Percentiles rank a stretch among this genome's conserved stretches.
Evolutionary conservation across 192 early-diverging fungal species (phyloP).

Genomic region (Gaertneriomyces sp.): DNA sequence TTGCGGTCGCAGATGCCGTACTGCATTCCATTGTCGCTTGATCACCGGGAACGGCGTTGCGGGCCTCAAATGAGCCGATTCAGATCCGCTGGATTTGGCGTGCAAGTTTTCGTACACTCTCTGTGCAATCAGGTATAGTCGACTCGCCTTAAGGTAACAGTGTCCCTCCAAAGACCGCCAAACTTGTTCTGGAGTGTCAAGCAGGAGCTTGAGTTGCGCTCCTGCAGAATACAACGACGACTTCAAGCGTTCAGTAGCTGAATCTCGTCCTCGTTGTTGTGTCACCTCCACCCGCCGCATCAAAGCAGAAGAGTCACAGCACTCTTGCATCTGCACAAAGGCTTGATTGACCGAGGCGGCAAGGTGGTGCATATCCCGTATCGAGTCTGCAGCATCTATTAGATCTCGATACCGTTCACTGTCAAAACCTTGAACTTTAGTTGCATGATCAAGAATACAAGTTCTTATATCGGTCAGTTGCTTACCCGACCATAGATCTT

Average conservation of each 20-base stretch:
- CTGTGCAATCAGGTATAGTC: constrained; percentile 67
- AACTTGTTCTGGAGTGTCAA: constrained; percentile 85
- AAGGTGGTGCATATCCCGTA: constrained; percentile 64
- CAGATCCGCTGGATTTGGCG: neutral
- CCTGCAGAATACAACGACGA: constrained; percentile 62
- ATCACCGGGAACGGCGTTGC: constrained; percentile 76
- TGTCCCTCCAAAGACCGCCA: constrained; percentile 75
- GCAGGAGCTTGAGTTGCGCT: constrained; percentile 77
- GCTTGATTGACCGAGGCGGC: constrained; percentile 51
- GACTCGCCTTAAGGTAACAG: constrained; percentile 65
- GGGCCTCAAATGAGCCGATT: neutral
- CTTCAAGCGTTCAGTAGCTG: constrained; percentile 51
- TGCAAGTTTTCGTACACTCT: constrained; percentile 66
- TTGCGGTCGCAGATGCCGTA: constrained; percentile 69
- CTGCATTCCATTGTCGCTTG: constrained; percentile 79
- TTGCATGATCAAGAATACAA: constrained; percentile 6
- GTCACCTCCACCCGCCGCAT: constrained; percentile 41
- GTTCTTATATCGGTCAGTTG: neutral
- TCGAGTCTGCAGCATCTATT: constrained; percentile 78
- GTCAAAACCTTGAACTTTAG: neutral
- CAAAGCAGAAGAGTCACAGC: constrained; percentile 56
- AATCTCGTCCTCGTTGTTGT: constrained; percentile 39
- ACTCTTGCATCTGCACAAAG: constrained; percentile 53
- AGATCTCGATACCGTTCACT: constrained; percentile 84
- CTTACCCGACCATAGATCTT: constrained; percentile 81